These are phyloP conservation scores for Hibiscus syriacus DNA, from an alignment of 345 rosid species.

Conservation along the genomic window DNA sequence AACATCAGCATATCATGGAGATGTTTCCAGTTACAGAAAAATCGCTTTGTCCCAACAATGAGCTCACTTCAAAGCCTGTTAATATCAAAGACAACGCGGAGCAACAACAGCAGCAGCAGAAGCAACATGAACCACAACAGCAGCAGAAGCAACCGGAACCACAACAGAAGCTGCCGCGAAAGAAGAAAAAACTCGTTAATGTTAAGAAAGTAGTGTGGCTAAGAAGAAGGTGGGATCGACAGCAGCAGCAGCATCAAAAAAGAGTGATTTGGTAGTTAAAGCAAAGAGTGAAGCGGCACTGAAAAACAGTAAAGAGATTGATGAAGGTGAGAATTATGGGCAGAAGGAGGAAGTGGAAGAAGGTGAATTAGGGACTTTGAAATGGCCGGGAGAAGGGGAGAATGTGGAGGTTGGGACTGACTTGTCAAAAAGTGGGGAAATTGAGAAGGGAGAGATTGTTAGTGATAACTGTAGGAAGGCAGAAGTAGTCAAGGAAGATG, in stretches of 20 bases:
- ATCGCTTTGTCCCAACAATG: constrained; percentile 44
- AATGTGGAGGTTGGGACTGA: constrained; percentile 28
- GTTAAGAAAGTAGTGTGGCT: constrained; percentile 30
- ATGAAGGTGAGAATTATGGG: constrained; percentile 34
- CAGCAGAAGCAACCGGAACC: not conserved
- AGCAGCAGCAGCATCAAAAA: constrained; percentile 14
- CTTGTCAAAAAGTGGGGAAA: constrained; percentile 10
- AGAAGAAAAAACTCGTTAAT: constrained; percentile 36
- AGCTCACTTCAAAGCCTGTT: constrained; percentile 33
- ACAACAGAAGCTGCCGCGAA: constrained; percentile 9
- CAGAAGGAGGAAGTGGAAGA: constrained; percentile 79
- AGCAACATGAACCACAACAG: no score
- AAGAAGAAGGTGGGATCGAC: constrained; percentile 23
- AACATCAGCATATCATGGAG: constrained; percentile 64
- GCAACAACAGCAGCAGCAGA: constrained; percentile 11
- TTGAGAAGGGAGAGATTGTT: not conserved
- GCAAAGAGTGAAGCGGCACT: constrained; percentile 11
- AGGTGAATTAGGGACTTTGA: constrained; percentile 69
- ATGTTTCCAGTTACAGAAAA: constrained; percentile 72
- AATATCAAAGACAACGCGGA: constrained; percentile 29
- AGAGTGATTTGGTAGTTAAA: constrained; percentile 30
- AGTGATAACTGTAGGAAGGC: constrained; percentile 17
- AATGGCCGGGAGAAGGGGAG: constrained; percentile 39
- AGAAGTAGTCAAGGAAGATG: no score
- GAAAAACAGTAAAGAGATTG: constrained; percentile 19